A percentile compares a stretch with the other conserved stretches of the same genome.
Conservation (phyloP, 495 filamentous ascomycete species). For the Penicillium paradoxum region DNA sequence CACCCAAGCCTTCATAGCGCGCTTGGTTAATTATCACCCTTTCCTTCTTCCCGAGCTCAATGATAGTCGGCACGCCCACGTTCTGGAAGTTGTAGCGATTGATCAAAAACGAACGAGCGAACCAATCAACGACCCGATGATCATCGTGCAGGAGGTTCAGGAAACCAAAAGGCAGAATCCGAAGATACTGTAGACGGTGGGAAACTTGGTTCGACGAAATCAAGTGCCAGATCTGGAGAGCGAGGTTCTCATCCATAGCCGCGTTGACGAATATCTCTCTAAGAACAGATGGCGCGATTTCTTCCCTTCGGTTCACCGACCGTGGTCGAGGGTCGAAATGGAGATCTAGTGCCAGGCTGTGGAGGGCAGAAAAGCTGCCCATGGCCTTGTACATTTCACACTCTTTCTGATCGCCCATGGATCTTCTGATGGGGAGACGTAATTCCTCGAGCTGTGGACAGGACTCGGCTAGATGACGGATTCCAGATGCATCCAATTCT, state of each 20-base stretch:
- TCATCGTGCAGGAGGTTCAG: not conserved
- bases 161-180: not conserved
- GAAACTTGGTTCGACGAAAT: not conserved
- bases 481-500: not conserved
- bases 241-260: constrained; percentile 5
- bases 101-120: not conserved
- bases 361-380: not conserved
- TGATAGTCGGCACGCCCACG: not conserved
- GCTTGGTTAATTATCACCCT: not conserved
- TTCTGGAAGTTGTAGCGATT: not conserved
- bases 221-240: constrained; percentile 7
- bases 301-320: too few species aligned
- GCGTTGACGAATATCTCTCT: not conserved
- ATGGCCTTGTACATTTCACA: not conserved
- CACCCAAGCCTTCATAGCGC: not conserved
- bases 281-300: not conserved
- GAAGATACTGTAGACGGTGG: not conserved
- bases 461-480: not conserved
- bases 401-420: not conserved
- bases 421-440: not conserved
- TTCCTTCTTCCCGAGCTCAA: not conserved
- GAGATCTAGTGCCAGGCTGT: not conserved
- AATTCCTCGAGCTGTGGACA: not conserved
- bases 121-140: not conserved
- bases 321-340: not conserved